A percentile compares a stretch with the other conserved stretches of the same genome.
Evolutionary conservation across 164 flowering plant genomes (phyloP).

Genomic region (Berberis thunbergii): DNA sequence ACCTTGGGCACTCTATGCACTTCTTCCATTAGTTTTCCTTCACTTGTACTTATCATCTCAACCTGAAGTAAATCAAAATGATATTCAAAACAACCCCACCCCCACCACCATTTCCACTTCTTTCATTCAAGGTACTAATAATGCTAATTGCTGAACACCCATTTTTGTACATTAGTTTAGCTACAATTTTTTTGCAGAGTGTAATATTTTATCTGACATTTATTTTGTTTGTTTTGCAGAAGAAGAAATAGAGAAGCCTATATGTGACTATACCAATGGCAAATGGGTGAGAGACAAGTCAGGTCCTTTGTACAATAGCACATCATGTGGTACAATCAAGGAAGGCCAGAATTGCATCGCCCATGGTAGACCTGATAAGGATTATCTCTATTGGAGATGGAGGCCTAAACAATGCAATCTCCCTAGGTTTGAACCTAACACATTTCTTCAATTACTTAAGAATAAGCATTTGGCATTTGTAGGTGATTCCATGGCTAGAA

Average conservation of each 20-base stretch:
- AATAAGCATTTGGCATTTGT: slow-evolving; percentile 75
- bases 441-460: slow-evolving; percentile 43
- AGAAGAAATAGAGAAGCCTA: background rate
- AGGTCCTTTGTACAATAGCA: slow-evolving; percentile 69
- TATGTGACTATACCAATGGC: slow-evolving; percentile 60
- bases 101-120: background rate
- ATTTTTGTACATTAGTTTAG: background rate
- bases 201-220: background rate
- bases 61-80: slow-evolving; percentile 9
- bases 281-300: slow-evolving; percentile 52
- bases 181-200: background rate
- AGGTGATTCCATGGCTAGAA: slow-evolving; percentile 94
- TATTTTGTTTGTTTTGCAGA: slow-evolving; percentile 4
- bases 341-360: slow-evolving; percentile 77
- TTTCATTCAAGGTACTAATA: background rate
- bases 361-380: slow-evolving; percentile 75
- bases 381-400: slow-evolving; percentile 81
- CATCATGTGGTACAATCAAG: slow-evolving; percentile 71
- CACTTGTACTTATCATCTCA: slow-evolving; percentile 34
- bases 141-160: background rate
- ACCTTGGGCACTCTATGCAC: slow-evolving; percentile 37
- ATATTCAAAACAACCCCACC: slow-evolving; percentile 3
- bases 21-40: slow-evolving; percentile 41
- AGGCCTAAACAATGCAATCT: slow-evolving; percentile 55
- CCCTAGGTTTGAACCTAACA: slow-evolving; percentile 56